A percentile compares a stretch with the other conserved stretches of the same genome.
phyloP scores from a whole-genome alignment of 768 basidiomycete species.

The Plicaturopsis crispa region DNA sequence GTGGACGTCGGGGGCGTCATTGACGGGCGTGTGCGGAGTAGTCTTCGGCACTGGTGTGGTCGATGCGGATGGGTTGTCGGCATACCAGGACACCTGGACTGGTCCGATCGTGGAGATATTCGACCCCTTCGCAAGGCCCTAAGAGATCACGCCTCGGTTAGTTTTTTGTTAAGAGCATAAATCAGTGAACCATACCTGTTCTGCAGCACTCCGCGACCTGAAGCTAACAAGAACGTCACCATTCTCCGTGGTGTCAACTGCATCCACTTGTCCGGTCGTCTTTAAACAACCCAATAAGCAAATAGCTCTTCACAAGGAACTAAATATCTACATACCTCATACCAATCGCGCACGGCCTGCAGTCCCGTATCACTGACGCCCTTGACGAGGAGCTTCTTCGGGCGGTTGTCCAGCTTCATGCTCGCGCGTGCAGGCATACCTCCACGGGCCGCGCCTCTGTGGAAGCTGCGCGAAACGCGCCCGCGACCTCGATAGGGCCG shows the following conservation, averaged over 20 bases:
- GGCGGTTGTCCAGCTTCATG: slow-evolving; percentile 88
- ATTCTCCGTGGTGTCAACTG: slow-evolving; percentile 43
- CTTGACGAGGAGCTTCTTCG: slow-evolving; percentile 72
- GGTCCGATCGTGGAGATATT: slow-evolving; percentile 59
- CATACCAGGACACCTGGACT: slow-evolving; percentile 64
- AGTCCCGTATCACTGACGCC: slow-evolving; percentile 46
- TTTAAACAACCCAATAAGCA: slow-evolving; percentile 18
- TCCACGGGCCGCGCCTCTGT: slow-evolving; percentile 53
- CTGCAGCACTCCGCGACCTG: slow-evolving; percentile 64
- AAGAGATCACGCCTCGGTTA: slow-evolving; percentile 11
- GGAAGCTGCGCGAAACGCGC: slow-evolving; percentile 59
- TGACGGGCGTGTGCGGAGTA: slow-evolving; percentile 12
- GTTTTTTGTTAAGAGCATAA: too few relatives aligned
- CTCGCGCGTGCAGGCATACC: slow-evolving; percentile 62
- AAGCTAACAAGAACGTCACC: slow-evolving; percentile 64
- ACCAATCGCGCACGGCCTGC: slow-evolving; percentile 74
- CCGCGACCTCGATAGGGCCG: slow-evolving; percentile 57
- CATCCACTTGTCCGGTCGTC: slow-evolving; percentile 68
- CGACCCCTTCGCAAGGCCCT: slow-evolving; percentile 70
- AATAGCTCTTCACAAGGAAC: background rate
- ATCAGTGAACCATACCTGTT: slow-evolving; percentile 46
- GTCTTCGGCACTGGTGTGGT: slow-evolving; percentile 10
- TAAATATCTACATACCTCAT: slow-evolving; percentile 43
- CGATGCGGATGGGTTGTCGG: slow-evolving; percentile 20
- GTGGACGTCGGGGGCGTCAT: slow-evolving; percentile 17